phyloP scores from a whole-genome alignment of 2,329 filamentous ascomycete genomes.

The Phyllosticta citribraziliensis region DNA sequence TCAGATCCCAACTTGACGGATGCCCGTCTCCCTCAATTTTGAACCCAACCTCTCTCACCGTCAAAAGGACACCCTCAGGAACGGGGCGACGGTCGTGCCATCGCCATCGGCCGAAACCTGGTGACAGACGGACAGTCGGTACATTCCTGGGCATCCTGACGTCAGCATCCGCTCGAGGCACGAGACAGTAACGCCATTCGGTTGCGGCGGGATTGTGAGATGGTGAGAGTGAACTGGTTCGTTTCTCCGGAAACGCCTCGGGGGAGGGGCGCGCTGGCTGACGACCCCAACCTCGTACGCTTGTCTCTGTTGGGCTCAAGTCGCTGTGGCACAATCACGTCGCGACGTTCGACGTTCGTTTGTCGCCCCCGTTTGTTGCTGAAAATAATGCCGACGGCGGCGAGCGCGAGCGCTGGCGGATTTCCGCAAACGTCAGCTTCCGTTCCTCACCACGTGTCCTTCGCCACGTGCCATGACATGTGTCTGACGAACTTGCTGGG shows the following conservation, averaged over 20 bases:
- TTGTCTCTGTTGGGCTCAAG: not conserved
- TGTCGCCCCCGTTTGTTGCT: not conserved
- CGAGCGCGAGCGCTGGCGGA: not conserved
- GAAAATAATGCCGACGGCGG: not conserved
- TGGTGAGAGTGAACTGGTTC: not conserved
- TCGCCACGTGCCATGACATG: not conserved
- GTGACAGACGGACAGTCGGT: not conserved
- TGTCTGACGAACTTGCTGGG: not conserved
- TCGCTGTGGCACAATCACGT: not conserved
- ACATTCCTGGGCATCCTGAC: not conserved
- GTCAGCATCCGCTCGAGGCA: not conserved
- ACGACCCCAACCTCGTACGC: not conserved
- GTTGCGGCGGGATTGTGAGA: not conserved
- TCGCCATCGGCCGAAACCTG: not conserved
- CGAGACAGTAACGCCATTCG: not conserved
- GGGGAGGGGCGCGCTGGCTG: not conserved
- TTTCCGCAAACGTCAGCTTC: not conserved
- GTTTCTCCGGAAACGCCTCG: not conserved
- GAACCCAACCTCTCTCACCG: not conserved
- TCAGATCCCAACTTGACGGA: not conserved
- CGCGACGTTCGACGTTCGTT: not conserved
- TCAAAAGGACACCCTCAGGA: not conserved
- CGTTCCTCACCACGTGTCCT: not conserved
- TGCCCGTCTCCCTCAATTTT: not conserved
- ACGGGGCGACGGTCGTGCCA: not conserved